Conservation (phyloP, 2,329 filamentous ascomycete species). For the Neodidymelliopsis sp. region DNA sequence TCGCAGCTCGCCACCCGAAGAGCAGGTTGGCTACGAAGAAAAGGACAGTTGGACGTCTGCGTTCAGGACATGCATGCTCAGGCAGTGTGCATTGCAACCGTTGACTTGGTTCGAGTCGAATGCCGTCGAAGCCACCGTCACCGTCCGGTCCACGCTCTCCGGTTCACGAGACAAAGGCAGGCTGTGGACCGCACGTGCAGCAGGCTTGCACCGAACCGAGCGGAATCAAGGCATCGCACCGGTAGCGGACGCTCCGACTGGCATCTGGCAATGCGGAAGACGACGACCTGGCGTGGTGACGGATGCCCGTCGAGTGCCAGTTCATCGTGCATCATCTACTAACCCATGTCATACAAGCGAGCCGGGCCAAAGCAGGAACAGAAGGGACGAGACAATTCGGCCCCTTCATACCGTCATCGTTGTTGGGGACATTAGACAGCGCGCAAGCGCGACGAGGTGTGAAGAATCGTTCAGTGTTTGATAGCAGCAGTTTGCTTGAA, state of each 20-base stretch:
- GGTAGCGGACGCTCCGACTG: constrained; percentile 7
- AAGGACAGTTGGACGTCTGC: constrained; percentile 4
- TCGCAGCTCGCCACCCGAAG: no score
- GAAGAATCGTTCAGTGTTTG: background rate
- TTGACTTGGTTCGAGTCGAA: constrained; percentile 1
- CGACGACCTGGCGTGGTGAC: constrained; percentile 15
- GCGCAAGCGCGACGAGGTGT: background rate
- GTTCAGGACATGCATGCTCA: constrained; percentile 9
- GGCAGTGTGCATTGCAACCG: constrained; percentile 4
- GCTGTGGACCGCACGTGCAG: constrained; percentile 14
- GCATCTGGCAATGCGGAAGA: constrained; percentile 2
- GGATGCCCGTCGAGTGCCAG: constrained; percentile 12
- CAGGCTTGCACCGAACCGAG: constrained; percentile 2
- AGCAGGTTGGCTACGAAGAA: background rate
- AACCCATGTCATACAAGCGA: constrained; percentile 20
- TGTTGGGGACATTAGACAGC: background rate
- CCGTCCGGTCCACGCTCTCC: constrained; percentile 7
- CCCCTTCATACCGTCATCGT: constrained; percentile 11
- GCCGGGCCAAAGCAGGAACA: constrained; percentile 21
- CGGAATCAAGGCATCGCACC: constrained; percentile 14
- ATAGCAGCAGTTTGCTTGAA: constrained; percentile 5
- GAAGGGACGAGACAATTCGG: background rate
- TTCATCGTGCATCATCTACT: constrained; percentile 20
- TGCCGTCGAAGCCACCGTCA: constrained; percentile 6
- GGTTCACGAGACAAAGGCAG: background rate